These are phyloP conservation scores for Amanita pallidorosea DNA, from an alignment of 768 basidiomycete genomes.

Conservation along the genomic window DNA sequence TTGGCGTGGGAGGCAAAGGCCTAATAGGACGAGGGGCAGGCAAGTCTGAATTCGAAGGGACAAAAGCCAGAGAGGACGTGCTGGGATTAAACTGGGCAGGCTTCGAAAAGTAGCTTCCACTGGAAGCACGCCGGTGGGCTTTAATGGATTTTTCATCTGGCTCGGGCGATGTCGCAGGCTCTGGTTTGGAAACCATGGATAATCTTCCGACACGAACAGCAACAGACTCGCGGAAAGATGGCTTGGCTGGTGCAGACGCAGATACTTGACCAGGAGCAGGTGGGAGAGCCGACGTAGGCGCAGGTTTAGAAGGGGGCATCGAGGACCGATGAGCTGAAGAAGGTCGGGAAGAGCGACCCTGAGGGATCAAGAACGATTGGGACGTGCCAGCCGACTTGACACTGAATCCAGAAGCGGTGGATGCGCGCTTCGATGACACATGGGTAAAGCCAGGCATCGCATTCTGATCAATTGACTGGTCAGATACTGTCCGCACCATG, in stretches of 20 bases:
- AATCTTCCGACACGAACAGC: constrained; percentile 46
- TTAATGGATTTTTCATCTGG: constrained; percentile 42
- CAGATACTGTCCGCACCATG: constrained; percentile 27
- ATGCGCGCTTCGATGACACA: constrained; percentile 39
- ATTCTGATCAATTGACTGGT: constrained; percentile 27
- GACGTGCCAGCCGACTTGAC: constrained; percentile 28
- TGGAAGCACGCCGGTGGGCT: constrained; percentile 25
- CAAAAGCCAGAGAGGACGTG: constrained; percentile 6
- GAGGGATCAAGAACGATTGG: constrained; percentile 19
- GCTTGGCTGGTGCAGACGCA: constrained; percentile 15
- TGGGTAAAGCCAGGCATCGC: constrained; percentile 33
- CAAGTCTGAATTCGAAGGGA: constrained; percentile 8
- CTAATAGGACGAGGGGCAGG: constrained; percentile 34
- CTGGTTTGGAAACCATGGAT: constrained; percentile 52
- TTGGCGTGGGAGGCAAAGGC: constrained; percentile 31
- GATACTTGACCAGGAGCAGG: constrained; percentile 10
- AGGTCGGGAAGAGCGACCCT: constrained; percentile 12
- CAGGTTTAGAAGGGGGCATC: constrained; percentile 60
- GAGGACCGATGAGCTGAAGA: constrained; percentile 40
- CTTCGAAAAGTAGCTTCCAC: constrained; percentile 16
- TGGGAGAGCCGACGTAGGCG: constrained; percentile 57
- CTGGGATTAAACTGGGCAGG: constrained; percentile 1
- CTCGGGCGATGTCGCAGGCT: constrained; percentile 55
- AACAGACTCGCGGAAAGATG: constrained; percentile 46
- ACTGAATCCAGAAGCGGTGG: constrained; percentile 38